These are phyloP conservation scores for Mycena rosella DNA, from an alignment of 768 basidiomycete species.

Conservation along the genomic window DNA sequence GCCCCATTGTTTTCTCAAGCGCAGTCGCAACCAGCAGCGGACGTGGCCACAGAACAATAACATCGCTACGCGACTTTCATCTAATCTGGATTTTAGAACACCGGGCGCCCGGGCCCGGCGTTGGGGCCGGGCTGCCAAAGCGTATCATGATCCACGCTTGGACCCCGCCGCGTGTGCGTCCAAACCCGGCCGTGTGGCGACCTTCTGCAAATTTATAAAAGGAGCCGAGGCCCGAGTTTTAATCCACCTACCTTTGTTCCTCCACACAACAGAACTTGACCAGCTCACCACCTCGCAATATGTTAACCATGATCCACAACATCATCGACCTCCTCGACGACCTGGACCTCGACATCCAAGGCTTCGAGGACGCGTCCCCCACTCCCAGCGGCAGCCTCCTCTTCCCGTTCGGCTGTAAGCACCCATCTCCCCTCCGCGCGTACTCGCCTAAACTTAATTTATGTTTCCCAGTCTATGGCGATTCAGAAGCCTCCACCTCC, in stretches of 20 bases:
- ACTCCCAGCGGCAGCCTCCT: constrained; percentile 10
- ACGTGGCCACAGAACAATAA: constrained; percentile 22
- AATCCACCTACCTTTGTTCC: no score
- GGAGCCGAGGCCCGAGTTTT: no score
- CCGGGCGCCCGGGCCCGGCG: constrained; percentile 6
- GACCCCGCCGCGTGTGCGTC: neutral
- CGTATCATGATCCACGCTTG: constrained; percentile 15
- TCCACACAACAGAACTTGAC: no score
- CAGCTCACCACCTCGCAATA: no score
- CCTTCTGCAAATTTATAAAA: constrained; percentile 22
- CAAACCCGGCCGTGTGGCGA: constrained; percentile 23
- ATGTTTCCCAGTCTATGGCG: neutral
- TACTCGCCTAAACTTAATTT: neutral
- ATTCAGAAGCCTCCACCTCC: constrained; percentile 21
- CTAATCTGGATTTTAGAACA: constrained; percentile 7
- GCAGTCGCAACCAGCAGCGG: neutral
- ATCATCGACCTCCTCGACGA: constrained; percentile 33
- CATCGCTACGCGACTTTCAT: constrained; percentile 23
- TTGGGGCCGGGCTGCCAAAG: constrained; percentile 22
- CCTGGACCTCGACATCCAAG: constrained; percentile 28
- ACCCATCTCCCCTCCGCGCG: neutral
- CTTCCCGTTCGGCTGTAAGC: constrained; percentile 13
- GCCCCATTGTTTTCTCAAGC: constrained; percentile 9
- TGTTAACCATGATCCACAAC: no score
- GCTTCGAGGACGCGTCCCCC: constrained; percentile 7